Evolutionary conservation across 306 rosid species (phyloP), one percentile per base, ranked within the genome.

Genomic region (Chamaecrista fasciculata): DNA sequence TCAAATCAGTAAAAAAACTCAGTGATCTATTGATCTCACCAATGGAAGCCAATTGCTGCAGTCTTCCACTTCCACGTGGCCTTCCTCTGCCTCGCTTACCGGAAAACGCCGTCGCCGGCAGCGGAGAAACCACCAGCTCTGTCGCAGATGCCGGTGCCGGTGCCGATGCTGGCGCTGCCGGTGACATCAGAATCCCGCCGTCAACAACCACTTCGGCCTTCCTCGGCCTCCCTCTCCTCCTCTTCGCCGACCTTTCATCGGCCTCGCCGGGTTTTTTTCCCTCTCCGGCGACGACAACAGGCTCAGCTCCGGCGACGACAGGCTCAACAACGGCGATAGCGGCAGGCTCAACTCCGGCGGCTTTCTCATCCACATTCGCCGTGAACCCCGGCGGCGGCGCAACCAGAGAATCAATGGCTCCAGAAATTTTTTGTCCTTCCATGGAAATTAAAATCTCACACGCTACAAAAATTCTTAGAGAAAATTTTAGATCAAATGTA

Each of bases 161-260:
- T 14, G 26, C 29, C 3, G 75, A 21, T 11, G 18, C 67, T 29
- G 34, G 34, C 34, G n/a, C n/a, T n/a, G n/a, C n/a, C 26, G 43
- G 23, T 0, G 52, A 29, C 6, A 25, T 8, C 16, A 25, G 11
- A n/a, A 21, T 11, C 14, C 67, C 5, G 34, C 4, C 34, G n/a
- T 36, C 56, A 15, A 37, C 68, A 42, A 26, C 50, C 3, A 34
- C 11, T 3, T 19, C 58, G 64, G 64, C 11, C 60, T 81, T 81
- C 43, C 73, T 62, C 6, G 86, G 80, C 43, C 79, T 76, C 25
- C 80, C 84, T 28, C 80, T 64, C 36, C 44, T 79, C 66, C 48
- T 78, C 70, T 69, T 70, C 25, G 50, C 42, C 7, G 0, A 11
- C 42, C 57, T 21, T 1, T n/a, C n/a, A n/a, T n/a, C n/a, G n/a